A percentile compares a stretch with the other conserved stretches of the same genome.
Evolutionary conservation across 2,329 filamentous ascomycete species (phyloP).

Genomic region (Arthrinium puccinioides): DNA sequence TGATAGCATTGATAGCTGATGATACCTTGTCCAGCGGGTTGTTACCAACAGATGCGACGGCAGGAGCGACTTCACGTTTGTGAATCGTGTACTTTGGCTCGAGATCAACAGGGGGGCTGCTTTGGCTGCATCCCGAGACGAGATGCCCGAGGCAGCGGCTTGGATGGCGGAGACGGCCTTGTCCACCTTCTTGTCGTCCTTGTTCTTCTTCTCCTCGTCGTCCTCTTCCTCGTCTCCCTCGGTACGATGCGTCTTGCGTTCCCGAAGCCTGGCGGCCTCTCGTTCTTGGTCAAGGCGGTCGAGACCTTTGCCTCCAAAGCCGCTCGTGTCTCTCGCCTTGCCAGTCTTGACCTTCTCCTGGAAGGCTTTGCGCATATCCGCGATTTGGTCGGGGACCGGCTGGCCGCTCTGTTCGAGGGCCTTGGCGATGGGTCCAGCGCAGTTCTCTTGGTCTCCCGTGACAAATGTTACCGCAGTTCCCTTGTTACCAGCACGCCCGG

Average conservation of each 20-base stretch:
- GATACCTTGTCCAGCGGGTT: conserved; percentile 79
- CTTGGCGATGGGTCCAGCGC: conserved; percentile 79
- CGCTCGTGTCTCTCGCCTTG: conserved; percentile 81
- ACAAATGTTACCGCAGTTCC: conserved; percentile 94
- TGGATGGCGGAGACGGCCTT: conserved; percentile 60
- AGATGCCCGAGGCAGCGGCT: conserved; percentile 51
- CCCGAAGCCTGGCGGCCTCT: conserved; percentile 76
- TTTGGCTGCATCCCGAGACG: conserved; percentile 43
- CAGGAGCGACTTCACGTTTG: conserved; percentile 53
- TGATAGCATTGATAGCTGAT: conserved; percentile 86
- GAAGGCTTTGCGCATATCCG: conserved; percentile 64
- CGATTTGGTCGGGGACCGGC: conserved; percentile 63
- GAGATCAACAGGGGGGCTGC: conserved; percentile 22
- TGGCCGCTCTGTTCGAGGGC: conserved; percentile 90
- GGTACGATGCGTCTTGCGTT: conserved; percentile 84
- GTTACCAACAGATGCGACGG: conserved; percentile 35
- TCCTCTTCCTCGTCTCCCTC: conserved; percentile 76
- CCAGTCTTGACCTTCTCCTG: conserved; percentile 87
- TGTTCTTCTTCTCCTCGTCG: conserved; percentile 63
- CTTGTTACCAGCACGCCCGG: conserved; percentile 87
- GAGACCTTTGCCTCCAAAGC: conserved; percentile 91
- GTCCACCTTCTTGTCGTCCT: conserved; percentile 63
- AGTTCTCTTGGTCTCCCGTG: conserved; percentile 85
- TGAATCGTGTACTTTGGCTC: conserved; percentile 63
- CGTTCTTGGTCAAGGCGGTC: conserved; percentile 88